Conservation (phyloP, 1,139 yeast genomes). For the Lodderomyces parapsilosis region DNA sequence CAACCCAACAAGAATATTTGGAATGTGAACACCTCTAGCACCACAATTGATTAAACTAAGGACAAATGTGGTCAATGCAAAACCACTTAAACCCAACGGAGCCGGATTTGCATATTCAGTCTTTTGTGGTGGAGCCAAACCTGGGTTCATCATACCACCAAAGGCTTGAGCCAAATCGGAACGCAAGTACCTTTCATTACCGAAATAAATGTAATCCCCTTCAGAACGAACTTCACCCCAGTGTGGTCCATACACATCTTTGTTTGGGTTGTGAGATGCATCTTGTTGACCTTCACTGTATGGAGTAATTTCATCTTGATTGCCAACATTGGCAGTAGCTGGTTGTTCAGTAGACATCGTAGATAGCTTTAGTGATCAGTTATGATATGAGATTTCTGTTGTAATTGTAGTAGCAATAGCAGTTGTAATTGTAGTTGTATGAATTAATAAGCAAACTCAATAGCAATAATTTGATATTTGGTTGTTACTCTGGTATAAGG, state of each 20-base stretch:
- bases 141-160: slow-evolving; percentile 73
- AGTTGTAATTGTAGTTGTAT: no score
- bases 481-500: no score
- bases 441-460: neutral
- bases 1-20: slow-evolving; percentile 52
- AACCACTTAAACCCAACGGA: slow-evolving; percentile 81
- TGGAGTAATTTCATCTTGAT: neutral
- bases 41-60: slow-evolving; percentile 54
- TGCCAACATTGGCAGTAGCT: neutral
- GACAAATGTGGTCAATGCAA: slow-evolving; percentile 83
- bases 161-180: slow-evolving; percentile 65
- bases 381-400: neutral
- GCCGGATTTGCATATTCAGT: slow-evolving; percentile 85
- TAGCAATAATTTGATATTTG: no score
- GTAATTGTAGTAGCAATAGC: no score
- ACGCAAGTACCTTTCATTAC: slow-evolving; percentile 65
- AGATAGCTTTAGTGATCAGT: no score
- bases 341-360: slow-evolving; percentile 1
- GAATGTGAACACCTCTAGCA: slow-evolving; percentile 34
- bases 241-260: neutral
- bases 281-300: neutral
- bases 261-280: neutral
- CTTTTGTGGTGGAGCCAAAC: slow-evolving; percentile 60
- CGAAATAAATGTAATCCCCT: slow-evolving; percentile 67
- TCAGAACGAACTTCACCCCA: slow-evolving; percentile 24